These are phyloP conservation scores for Cryphonectria naterciae DNA, from an alignment of 2,329 filamentous ascomycete genomes.

Conservation along the genomic window DNA sequence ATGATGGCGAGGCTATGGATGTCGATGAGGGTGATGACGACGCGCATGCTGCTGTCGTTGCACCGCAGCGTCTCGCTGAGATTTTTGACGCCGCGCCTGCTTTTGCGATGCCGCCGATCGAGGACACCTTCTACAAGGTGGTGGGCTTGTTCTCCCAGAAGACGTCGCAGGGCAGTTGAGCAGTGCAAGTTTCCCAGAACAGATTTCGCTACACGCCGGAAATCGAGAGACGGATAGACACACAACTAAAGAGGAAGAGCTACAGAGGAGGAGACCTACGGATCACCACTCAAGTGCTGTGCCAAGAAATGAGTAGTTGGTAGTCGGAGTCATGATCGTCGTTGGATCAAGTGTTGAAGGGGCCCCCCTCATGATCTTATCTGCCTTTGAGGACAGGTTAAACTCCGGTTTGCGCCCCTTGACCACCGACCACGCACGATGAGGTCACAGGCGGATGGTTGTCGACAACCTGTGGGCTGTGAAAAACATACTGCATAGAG, in stretches of 20 bases:
- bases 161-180: not conserved
- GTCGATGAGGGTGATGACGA: conserved; percentile 42
- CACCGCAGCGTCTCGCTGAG: conserved; percentile 68
- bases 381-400: not conserved
- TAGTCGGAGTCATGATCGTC: not conserved
- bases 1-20: conserved; percentile 38
- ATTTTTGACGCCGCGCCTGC: conserved; percentile 73
- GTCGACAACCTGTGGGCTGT: not conserved
- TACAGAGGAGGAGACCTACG: too few relatives aligned
- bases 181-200: not conserved
- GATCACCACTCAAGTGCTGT: not conserved
- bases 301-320: not conserved
- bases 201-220: too few relatives aligned
- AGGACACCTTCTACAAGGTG: conserved; percentile 77
- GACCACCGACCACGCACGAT: not conserved
- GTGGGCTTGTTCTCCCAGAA: conserved; percentile 60
- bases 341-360: not conserved
- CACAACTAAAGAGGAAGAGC: too few relatives aligned
- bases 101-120: conserved; percentile 71
- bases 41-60: conserved; percentile 63
- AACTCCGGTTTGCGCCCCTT: not conserved
- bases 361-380: not conserved
- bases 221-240: not conserved
- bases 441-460: not conserved
- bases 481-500: not conserved